phyloP scores from a whole-genome alignment of 1,284 basidiomycete genomes.

The Mrakiaceae sp. region DNA sequence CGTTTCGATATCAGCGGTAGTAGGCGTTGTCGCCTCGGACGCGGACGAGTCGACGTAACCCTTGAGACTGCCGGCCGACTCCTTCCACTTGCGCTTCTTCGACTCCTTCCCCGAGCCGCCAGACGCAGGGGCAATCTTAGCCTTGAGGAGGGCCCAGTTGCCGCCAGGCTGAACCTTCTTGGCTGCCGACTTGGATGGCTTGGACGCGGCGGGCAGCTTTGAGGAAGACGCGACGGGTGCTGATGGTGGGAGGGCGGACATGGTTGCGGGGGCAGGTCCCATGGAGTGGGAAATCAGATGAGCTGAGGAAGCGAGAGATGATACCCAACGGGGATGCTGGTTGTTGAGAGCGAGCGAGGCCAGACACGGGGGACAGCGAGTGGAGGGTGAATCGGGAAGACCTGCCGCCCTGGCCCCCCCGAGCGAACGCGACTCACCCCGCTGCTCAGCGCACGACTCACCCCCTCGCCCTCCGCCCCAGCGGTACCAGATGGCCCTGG shows the following conservation, averaged over 20 bases:
- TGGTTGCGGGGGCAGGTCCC: neutral
- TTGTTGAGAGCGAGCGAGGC: too few relatives aligned
- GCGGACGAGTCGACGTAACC: neutral
- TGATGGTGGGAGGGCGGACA: neutral
- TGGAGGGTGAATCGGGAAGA: too few relatives aligned
- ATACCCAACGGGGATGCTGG: neutral
- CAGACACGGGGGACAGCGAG: too few relatives aligned
- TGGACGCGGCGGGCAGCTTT: slow-evolving; percentile 2
- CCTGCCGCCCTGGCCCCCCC: too few relatives aligned
- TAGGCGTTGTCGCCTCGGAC: neutral
- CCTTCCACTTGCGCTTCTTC: slow-evolving; percentile 8
- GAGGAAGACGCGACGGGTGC: neutral
- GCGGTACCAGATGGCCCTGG: too few relatives aligned
- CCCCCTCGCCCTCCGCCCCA: too few relatives aligned
- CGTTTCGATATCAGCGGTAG: neutral
- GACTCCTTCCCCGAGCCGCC: neutral
- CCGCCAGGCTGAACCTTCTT: neutral
- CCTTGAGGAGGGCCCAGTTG: slow-evolving; percentile 15
- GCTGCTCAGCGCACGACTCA: too few relatives aligned
- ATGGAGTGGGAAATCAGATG: neutral
- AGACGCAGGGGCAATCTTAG: neutral
- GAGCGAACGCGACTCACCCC: too few relatives aligned
- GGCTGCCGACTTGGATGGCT: neutral
- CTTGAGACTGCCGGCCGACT: neutral
- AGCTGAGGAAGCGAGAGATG: neutral